Conservation (phyloP, 2,329 filamentous ascomycete genomes). For the Ambrosiella beaveri region DNA sequence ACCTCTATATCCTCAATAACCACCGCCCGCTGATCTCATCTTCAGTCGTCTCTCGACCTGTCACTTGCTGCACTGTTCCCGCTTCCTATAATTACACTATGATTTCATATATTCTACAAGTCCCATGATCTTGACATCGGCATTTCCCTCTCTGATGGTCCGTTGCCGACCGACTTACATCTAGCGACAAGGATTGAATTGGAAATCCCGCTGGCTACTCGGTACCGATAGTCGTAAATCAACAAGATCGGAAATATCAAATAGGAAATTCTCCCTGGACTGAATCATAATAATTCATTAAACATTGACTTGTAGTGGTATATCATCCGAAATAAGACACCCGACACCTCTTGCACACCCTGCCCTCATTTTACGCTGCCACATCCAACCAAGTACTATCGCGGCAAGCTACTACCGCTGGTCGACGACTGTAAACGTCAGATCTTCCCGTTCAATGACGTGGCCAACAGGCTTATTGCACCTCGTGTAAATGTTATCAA, state of each 20-base stretch:
- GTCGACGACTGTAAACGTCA: constrained; percentile 44
- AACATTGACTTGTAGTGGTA: too few relatives aligned
- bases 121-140: neutral
- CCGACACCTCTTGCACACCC: too few relatives aligned
- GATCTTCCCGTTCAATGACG: constrained; percentile 48
- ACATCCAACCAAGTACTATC: neutral
- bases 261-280: too few relatives aligned
- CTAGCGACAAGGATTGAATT: neutral
- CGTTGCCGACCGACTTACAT: neutral
- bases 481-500: constrained; percentile 60
- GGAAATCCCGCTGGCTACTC: neutral
- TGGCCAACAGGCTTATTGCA: constrained; percentile 50
- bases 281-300: too few relatives aligned
- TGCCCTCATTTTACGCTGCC: neutral
- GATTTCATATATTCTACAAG: neutral
- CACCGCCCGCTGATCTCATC: too few relatives aligned
- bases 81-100: neutral
- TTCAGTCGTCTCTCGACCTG: too few relatives aligned
- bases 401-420: constrained; percentile 22
- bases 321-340: too few relatives aligned
- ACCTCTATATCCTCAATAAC: too few relatives aligned
- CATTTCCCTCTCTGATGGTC: neutral
- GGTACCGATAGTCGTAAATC: too few relatives aligned
- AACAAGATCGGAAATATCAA: too few relatives aligned
- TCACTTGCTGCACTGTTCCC: too few relatives aligned